Conservation (phyloP, 768 basidiomycete genomes). For the Auricularia heimuer region DNA sequence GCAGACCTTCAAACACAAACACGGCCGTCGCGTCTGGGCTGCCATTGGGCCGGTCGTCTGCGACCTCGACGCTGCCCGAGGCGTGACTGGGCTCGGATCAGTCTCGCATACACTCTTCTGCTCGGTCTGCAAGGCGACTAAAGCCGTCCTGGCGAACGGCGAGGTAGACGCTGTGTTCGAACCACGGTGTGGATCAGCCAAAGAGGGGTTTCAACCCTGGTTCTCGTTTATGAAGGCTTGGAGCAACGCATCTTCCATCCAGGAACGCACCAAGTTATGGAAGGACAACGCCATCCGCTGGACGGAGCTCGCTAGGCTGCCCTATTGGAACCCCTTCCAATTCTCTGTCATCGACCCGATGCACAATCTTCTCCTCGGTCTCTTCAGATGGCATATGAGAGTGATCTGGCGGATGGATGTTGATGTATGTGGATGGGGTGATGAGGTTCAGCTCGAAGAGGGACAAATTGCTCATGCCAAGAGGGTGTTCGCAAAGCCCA, state of each 20-base stretch:
- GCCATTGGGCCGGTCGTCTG: conserved; percentile 1
- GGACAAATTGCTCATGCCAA: not conserved
- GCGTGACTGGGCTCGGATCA: not conserved
- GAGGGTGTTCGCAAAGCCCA: not conserved
- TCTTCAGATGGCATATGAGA: too few relatives aligned
- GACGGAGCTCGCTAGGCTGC: conserved; percentile 24
- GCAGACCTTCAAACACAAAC: not conserved
- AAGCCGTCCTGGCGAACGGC: not conserved
- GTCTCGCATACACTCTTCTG: not conserved
- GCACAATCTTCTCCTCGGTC: not conserved
- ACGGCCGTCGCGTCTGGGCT: not conserved
- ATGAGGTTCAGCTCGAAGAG: not conserved
- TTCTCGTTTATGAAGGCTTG: not conserved
- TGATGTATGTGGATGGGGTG: not conserved
- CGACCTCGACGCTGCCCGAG: conserved; percentile 6
- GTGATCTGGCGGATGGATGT: not conserved
- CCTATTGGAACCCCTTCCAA: conserved; percentile 29
- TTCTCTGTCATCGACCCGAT: conserved; percentile 23
- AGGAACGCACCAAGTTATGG: conserved; percentile 7
- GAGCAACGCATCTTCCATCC: too few relatives aligned
- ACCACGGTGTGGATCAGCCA: too few relatives aligned
- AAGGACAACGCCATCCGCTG: conserved; percentile 19
- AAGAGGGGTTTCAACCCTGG: not conserved
- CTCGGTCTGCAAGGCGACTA: conserved; percentile 1
- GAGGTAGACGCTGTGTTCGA: not conserved